phyloP scores from a whole-genome alignment of 805 yeast species.

The Candida arabinofermentans region DNA sequence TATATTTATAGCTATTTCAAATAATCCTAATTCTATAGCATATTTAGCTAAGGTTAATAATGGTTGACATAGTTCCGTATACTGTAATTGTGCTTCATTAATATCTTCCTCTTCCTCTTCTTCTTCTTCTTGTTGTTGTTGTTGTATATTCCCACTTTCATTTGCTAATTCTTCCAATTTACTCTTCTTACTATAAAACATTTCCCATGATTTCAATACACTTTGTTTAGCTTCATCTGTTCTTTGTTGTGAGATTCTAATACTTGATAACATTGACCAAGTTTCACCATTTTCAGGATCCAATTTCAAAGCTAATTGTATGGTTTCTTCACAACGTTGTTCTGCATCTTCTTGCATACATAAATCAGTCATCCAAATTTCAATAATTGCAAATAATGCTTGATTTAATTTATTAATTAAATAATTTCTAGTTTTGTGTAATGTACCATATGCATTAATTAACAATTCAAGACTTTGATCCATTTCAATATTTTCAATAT shows the following conservation, averaged over 20 bases:
- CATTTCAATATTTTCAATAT: slow-evolving; percentile 5
- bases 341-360: slow-evolving; percentile 95
- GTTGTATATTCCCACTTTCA: slow-evolving; percentile 9
- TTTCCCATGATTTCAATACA: slow-evolving; percentile 64
- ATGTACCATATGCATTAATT: slow-evolving; percentile 25
- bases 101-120: slow-evolving; percentile 33
- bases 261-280: slow-evolving; percentile 78
- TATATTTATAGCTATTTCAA: slow-evolving; percentile 65
- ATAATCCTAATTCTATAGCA: slow-evolving; percentile 71
- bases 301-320: slow-evolving; percentile 57
- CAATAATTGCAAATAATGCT: slow-evolving; percentile 82
- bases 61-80: slow-evolving; percentile 68
- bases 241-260: slow-evolving; percentile 82
- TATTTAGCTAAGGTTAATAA: slow-evolving; percentile 67
- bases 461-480: slow-evolving; percentile 24
- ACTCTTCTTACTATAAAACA: slow-evolving; percentile 52
- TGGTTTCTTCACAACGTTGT: slow-evolving; percentile 65
- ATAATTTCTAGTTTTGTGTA: slow-evolving; percentile 29
- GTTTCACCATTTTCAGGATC: slow-evolving; percentile 69
- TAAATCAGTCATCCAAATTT: slow-evolving; percentile 96
- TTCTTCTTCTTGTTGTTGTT: too few relatives aligned
- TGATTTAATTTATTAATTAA: slow-evolving; percentile 60
- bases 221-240: slow-evolving; percentile 70
- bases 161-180: slow-evolving; percentile 40
- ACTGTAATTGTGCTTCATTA: slow-evolving; percentile 45